Evolutionary conservation across 257 asterid species (phyloP), one percentile per base, ranked within the genome.

Genomic region (Solanum bukasovii): DNA sequence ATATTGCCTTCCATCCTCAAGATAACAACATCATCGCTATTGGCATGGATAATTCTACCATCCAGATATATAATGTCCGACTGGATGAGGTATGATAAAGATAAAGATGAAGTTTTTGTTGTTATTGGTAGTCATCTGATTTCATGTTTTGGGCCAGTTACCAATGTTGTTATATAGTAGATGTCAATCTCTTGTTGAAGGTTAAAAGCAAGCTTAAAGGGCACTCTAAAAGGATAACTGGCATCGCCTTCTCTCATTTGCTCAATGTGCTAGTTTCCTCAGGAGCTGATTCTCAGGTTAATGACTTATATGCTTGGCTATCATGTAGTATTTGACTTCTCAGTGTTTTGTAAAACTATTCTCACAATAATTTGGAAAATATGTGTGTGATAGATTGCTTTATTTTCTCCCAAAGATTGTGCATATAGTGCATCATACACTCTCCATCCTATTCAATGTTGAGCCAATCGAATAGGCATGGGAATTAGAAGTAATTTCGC

Each of bases 41-140:
- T 63, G 95, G 95, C 68, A 93, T 92, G 94, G 93, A 91, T 70
- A 93, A 93, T 90, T 93, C 95, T 14, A 82, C 95, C 14, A 93
- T 92, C 61, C 94, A 90, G 78, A 93, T 93, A 88, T 92, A 91
- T 74, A 92, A 93, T 44, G 93, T 93, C 83, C 91, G n/a, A 13
- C 91, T 92, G n/a, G 93, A 91, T 85, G 95, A 93, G 93, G 95
- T 90, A 83, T 20, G 44, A 44, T 37, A 27, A 9, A 23, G 33
- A 88, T 44, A 29, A 52, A 83, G 18, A n/a, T 7, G 37, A 46
- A 81, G 29, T 9, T 46, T 78, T 29, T 44, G 40, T 46, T 46
- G 68, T 27, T 16, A 44, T 46, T 79, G 67, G 27, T 13, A 44
- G 61, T 77, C 84, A 77, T 77, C 56, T 23, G 59, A 77, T 38